These are phyloP conservation scores for Phytophthora multivora DNA, from an alignment of 352 stramenopile species.

Conservation along the genomic window DNA sequence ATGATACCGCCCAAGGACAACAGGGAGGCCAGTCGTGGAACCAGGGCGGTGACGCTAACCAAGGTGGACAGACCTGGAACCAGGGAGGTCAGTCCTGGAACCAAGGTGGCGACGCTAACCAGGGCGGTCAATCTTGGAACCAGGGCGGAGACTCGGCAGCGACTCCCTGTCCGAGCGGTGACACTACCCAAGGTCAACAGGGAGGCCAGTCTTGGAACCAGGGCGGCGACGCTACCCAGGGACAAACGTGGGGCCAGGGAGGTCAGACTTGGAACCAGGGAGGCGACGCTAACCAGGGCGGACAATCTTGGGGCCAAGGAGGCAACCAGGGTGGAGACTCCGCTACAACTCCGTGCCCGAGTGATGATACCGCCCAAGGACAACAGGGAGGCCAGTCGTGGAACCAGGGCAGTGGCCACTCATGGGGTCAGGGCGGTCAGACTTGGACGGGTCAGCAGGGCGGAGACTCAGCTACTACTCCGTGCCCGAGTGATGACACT, in stretches of 20 bases:
- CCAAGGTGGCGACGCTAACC: constrained; percentile 1
- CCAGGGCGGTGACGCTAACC: constrained; percentile 4
- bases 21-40: neutral
- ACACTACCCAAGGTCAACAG: neutral
- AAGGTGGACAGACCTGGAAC: neutral
- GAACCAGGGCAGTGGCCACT: constrained; percentile 3
- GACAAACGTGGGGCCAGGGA: neutral
- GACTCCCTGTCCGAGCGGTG: neutral
- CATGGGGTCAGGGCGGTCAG: neutral
- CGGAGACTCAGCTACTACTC: constrained; percentile 9
- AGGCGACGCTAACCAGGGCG: neutral
- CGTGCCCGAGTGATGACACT: constrained; percentile 4
- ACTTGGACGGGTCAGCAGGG: constrained; percentile 10
- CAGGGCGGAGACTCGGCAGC: neutral
- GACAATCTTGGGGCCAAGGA: neutral
- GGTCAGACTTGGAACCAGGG: neutral
- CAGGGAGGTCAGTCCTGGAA: neutral
- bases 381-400: neutral
- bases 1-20: too few relatives aligned
- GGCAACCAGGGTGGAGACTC: neutral
- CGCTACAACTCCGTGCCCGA: neutral
- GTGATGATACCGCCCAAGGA: neutral
- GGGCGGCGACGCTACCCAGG: constrained; percentile 6
- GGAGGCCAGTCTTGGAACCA: constrained; percentile 3
- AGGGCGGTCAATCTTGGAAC: constrained; percentile 3